Base-by-base conservation (phyloP, 495 filamentous ascomycete genomes). In the Daldinia concentrica region DNA sequence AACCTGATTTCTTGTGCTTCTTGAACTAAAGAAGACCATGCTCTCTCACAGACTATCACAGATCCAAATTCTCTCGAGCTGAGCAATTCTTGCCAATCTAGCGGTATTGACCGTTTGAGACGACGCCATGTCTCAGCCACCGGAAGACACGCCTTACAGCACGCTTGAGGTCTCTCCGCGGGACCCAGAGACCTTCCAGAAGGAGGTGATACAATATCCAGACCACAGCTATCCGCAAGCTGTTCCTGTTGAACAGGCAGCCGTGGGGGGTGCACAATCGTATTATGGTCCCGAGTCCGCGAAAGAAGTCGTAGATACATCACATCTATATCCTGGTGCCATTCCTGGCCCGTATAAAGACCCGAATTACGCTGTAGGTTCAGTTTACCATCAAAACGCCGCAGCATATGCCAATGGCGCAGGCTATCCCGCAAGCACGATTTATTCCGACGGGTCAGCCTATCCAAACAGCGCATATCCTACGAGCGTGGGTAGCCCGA, bases 181-280 rank as follows among this genome's bases (percentile, higher is more conserved):
- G 26, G 71, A 74, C 54, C 71, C 71, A 15, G 71, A 74, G 62
- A 52, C 58, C 4, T 66, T 15, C 26, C 71, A 74, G 27, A 74
- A 74, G 26, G 66, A 74, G 58, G 71, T 70, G 22, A 32, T 74
- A 57, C 52, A 65, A 43, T 66, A 74, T 67, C 71, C 71, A 32
- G 71, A 74, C 36, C 62, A 74, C 34, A 74, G 66, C 29, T 54
- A 54, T 29, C 71, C 71, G 22, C 66, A 74, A 67, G 62, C 71
- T 15, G 66, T 74, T 14, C 71, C 71, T 5, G n/a, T 74, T 30
- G 71, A 74, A 34, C 71, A 74, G 1, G 39, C 62, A 3, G 36
- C 50, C 14, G 58, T 64, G 2, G 65, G 66, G 17, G 41, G 19
- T 7, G 29, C 61, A 39, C 57, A 66, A 1, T 74, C 62, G 48